phyloP scores from a whole-genome alignment of 352 stramenopile genomes.

The Phytophthora idaei region DNA sequence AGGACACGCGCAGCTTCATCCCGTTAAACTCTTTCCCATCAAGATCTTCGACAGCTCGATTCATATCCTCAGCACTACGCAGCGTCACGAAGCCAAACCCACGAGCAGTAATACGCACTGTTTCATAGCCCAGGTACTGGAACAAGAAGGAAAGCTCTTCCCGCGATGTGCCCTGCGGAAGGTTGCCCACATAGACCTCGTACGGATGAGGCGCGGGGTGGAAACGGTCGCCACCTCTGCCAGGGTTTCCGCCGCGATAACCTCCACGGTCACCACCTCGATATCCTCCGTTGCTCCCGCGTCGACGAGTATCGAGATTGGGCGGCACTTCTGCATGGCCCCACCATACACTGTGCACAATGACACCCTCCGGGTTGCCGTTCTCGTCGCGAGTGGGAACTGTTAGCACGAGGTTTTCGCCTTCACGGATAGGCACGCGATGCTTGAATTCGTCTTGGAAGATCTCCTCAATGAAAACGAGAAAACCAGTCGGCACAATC shows the following conservation, averaged over 20 bases:
- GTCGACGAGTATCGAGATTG: slow-evolving; percentile 63
- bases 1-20: slow-evolving; percentile 76
- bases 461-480: slow-evolving; percentile 82
- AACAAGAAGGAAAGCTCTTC: slow-evolving; percentile 85
- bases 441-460: slow-evolving; percentile 88
- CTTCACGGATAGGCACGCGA: slow-evolving; percentile 82
- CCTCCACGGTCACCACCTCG: slow-evolving; percentile 47
- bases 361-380: slow-evolving; percentile 67
- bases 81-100: slow-evolving; percentile 87
- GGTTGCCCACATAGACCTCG: slow-evolving; percentile 85
- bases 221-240: slow-evolving; percentile 50
- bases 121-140: slow-evolving; percentile 82
- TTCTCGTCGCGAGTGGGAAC: slow-evolving; percentile 80
- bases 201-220: slow-evolving; percentile 63
- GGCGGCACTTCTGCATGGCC: slow-evolving; percentile 76
- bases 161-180: slow-evolving; percentile 79
- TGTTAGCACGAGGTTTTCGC: slow-evolving; percentile 79
- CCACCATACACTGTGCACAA: slow-evolving; percentile 87
- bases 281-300: slow-evolving; percentile 43
- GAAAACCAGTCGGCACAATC: slow-evolving; percentile 69
- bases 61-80: slow-evolving; percentile 76
- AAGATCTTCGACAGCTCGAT: slow-evolving; percentile 80
- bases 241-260: slow-evolving; percentile 39
- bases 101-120: slow-evolving; percentile 82
- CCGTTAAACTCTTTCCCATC: slow-evolving; percentile 82